A percentile compares a stretch with the other conserved stretches of the same genome.
Evolutionary conservation across 2,329 filamentous ascomycete genomes (phyloP).

Genomic region (Aspergillus flavus): DNA sequence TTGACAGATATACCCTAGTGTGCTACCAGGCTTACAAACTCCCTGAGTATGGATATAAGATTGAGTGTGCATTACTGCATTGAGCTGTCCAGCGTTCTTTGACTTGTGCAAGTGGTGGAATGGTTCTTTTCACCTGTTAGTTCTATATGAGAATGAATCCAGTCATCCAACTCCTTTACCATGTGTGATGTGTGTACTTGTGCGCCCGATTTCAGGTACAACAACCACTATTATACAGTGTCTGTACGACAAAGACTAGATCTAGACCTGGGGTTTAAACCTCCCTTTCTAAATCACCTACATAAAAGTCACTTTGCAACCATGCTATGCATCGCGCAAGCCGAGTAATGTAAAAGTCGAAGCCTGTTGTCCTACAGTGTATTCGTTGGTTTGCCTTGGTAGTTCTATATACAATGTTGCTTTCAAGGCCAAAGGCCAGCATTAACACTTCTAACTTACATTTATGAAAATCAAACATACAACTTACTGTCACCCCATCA

Average conservation of each 20-base stretch:
- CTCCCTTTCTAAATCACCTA: not conserved
- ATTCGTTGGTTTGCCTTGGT: not conserved
- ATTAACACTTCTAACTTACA: no score
- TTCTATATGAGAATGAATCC: constrained; percentile 8
- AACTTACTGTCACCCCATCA: no score
- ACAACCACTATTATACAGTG: not conserved
- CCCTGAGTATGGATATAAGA: constrained; percentile 11
- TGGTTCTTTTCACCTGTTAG: not conserved
- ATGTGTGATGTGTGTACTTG: not conserved
- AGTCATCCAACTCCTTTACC: not conserved
- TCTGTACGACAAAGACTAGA: not conserved
- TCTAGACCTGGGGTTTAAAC: not conserved
- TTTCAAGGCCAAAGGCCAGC: no score
- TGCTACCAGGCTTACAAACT: constrained; percentile 5
- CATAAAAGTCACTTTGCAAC: not conserved
- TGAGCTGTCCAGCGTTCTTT: constrained; percentile 12
- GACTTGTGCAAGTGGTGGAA: not conserved
- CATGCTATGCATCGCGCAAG: not conserved
- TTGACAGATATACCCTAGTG: constrained; percentile 12
- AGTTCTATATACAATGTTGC: not conserved
- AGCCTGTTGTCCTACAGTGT: not conserved
- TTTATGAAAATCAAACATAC: no score
- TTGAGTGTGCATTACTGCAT: constrained; percentile 11
- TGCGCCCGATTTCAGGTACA: not conserved
- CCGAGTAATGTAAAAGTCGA: not conserved